These are phyloP conservation scores for Discostella stelligeroides DNA, from an alignment of 108 stramenopile genomes.

Conservation along the genomic window DNA sequence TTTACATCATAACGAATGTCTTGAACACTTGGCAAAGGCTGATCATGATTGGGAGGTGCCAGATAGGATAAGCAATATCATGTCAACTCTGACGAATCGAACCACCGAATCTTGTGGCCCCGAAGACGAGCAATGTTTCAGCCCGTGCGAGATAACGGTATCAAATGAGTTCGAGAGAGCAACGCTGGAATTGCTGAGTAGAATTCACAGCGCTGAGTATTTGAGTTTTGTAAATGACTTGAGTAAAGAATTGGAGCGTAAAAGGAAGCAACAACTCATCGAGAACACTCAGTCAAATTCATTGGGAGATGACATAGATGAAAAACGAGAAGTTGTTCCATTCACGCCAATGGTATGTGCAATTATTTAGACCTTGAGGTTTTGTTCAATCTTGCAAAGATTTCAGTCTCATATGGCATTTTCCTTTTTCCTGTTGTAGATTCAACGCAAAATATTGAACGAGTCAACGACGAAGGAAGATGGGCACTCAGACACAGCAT, in stretches of 20 bases:
- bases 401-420: background rate
- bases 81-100: constrained; percentile 56
- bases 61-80: constrained; percentile 74
- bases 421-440: constrained; percentile 21
- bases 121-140: constrained; percentile 45
- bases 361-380: background rate
- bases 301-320: background rate
- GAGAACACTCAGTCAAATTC: constrained; percentile 33
- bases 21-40: constrained; percentile 79
- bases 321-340: constrained; percentile 63
- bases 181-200: constrained; percentile 84
- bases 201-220: constrained; percentile 90
- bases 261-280: constrained; percentile 50
- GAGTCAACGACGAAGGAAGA: constrained; percentile 65
- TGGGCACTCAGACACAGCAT: constrained; percentile 85
- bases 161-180: constrained; percentile 88
- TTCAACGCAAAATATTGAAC: constrained; percentile 75
- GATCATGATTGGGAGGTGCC: constrained; percentile 89
- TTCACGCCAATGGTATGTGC: constrained; percentile 81
- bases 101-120: constrained; percentile 36
- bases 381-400: background rate
- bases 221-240: constrained; percentile 86
- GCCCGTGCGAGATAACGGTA: constrained; percentile 71
- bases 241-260: constrained; percentile 80
- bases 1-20: constrained; percentile 91